Evolutionary conservation across 78 protist genomes (phyloP).

Genomic region (Dictyostelium firmibasis): DNA sequence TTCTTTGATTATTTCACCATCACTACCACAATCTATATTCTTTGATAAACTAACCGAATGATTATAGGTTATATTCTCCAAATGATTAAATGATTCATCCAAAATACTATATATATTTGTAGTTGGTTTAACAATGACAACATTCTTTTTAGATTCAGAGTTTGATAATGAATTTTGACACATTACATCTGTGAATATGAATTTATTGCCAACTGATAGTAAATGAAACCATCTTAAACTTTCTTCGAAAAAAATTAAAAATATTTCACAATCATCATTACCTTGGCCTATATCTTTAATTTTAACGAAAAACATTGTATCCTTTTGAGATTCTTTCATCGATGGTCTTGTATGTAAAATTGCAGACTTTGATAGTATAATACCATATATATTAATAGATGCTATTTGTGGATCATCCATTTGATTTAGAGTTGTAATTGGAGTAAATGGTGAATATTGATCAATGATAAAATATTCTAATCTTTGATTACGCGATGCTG

Average conservation of each 20-base stretch:
- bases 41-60: not conserved
- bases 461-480: not conserved
- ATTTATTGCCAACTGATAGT: not conserved
- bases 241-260: conserved; percentile 22
- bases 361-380: conserved; percentile 27
- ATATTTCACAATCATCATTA: not conserved
- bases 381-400: not conserved
- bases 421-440: not conserved
- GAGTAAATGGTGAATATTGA: not conserved
- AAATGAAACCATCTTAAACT: conserved; percentile 33
- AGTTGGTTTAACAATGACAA: not conserved
- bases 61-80: not conserved
- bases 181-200: not conserved
- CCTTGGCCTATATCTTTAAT: not conserved
- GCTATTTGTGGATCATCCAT: not conserved
- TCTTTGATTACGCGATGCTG: not conserved
- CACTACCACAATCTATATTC: not conserved
- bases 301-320: conserved; percentile 18
- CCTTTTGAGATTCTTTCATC: not conserved
- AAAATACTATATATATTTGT: not conserved
- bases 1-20: not conserved
- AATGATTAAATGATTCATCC: not conserved
- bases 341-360: conserved; percentile 1
- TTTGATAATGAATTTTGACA: not conserved
- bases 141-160: not conserved